Evolutionary conservation across 1,284 basidiomycete genomes (phyloP).

Genomic region (Hemileia vastatrix): DNA sequence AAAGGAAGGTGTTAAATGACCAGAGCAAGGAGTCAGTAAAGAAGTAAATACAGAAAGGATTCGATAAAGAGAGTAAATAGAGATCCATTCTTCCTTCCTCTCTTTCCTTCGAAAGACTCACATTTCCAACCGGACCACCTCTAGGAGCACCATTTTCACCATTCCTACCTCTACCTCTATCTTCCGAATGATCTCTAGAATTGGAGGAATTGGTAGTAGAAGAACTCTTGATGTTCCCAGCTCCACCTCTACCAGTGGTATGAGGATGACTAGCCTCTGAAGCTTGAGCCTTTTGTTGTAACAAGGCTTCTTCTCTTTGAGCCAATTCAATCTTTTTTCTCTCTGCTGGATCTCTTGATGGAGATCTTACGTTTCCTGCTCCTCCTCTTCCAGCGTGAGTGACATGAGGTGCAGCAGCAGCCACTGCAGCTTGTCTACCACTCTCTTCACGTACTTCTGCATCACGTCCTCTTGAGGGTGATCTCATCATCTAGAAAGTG

Average conservation of each 20-base stretch:
- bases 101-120: slow-evolving; percentile 19
- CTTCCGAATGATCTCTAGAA: slow-evolving; percentile 11
- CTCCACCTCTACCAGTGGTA: slow-evolving; percentile 60
- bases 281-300: slow-evolving; percentile 47
- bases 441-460: not conserved
- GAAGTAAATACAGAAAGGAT: not conserved
- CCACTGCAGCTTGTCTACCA: not conserved
- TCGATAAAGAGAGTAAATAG: too few relatives aligned
- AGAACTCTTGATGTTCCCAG: slow-evolving; percentile 59
- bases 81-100: not conserved
- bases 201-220: not conserved
- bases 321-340: slow-evolving; percentile 33
- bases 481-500: not conserved
- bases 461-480: not conserved
- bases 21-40: not conserved
- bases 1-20: not conserved
- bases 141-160: slow-evolving; percentile 23
- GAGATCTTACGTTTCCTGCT: slow-evolving; percentile 64
- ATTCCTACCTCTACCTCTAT: slow-evolving; percentile 29
- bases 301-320: slow-evolving; percentile 32
- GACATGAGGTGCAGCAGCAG: slow-evolving; percentile 42
- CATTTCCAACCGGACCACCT: slow-evolving; percentile 26
- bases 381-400: slow-evolving; percentile 64
- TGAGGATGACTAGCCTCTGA: slow-evolving; percentile 52
- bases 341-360: slow-evolving; percentile 53